Evolutionary conservation across 345 rosid genomes (phyloP), one percentile per base, ranked within the genome.

Genomic region (Durio zibethinus): DNA sequence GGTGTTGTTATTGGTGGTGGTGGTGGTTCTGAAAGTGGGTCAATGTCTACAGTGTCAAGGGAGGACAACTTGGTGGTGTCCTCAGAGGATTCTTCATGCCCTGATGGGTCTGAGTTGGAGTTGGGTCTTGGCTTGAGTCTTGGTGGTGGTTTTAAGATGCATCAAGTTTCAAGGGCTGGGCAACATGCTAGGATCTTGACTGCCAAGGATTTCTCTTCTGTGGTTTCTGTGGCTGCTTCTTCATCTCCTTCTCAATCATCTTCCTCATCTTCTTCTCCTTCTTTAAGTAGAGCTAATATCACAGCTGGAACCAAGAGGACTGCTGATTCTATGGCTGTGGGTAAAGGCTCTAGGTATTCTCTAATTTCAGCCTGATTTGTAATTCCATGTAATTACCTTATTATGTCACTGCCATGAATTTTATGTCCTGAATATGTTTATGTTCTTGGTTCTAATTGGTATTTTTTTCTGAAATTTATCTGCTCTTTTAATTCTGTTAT

Each of bases 1-100:
- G 70, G 60, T 63, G 42, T 18, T 59, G 43, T 16, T 70, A 5
- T 0, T 21, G 78, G 60, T 70, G 14, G 4, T 21, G 78, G 60
- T 12, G 87, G 73, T 53, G 81, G 79, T 59, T 83, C 83, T 63
- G 84, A 76, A 0, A 68, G 76, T 71, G 85, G 85, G 16, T 82
- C 84, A 2, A 82, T 83, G 80, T 93, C 94, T 50, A 84, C 93
- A 61, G 81, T 87, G 81, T 90, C 91, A 10, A 85, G 83, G 76
- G 90, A 89, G 23, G 93, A 86, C 53, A 78, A 80, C 73, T 68
- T 84, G 56, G 91, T 80, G 21, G 82, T 88, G 38, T 92, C 97
- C 3, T 90, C 90, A 14, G 97, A 90, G 84, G 97, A 88, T 79
- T 94, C 98, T 54, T 92, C 94, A 38, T 83, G 82, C 77, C 92